phyloP scores from a whole-genome alignment of 2,329 filamentous ascomycete genomes.

The Colletotrichum lindemuthianum region DNA sequence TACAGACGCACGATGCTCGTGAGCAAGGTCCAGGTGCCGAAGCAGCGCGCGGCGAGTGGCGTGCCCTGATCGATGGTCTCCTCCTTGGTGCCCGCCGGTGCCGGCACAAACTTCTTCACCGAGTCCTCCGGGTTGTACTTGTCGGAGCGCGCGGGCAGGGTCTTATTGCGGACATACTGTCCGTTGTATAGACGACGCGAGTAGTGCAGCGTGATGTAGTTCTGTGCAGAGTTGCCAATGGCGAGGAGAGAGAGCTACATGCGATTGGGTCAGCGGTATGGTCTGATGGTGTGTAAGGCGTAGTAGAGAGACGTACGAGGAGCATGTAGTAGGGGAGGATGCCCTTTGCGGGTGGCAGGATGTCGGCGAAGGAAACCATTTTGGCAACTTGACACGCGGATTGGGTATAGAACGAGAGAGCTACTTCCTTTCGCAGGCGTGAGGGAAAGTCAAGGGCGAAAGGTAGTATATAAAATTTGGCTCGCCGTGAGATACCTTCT shows the following conservation, averaged over 20 bases:
- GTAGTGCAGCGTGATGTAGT: conserved; percentile 82
- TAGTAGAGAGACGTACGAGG: conserved; percentile 52
- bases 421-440: no score
- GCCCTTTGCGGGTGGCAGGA: conserved; percentile 62
- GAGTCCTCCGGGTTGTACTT: conserved; percentile 62
- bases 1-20: conserved; percentile 82
- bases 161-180: conserved; percentile 62
- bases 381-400: background rate
- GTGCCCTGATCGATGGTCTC: conserved; percentile 71
- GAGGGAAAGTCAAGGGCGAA: background rate
- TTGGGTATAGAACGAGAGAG: background rate
- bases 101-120: conserved; percentile 61
- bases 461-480: background rate
- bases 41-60: conserved; percentile 79
- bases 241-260: conserved; percentile 82
- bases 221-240: conserved; percentile 85
- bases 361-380: conserved; percentile 58
- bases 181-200: conserved; percentile 88
- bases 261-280: background rate
- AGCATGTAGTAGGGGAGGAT: conserved; percentile 69
- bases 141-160: conserved; percentile 52
- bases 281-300: background rate
- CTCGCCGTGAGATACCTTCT: background rate
- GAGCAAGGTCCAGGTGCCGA: conserved; percentile 89
- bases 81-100: conserved; percentile 54